Evolutionary conservation across 2,329 filamentous ascomycete genomes (phyloP), one percentile per base, ranked within the genome.

Genomic region (Cucurbitaria berberidis): DNA sequence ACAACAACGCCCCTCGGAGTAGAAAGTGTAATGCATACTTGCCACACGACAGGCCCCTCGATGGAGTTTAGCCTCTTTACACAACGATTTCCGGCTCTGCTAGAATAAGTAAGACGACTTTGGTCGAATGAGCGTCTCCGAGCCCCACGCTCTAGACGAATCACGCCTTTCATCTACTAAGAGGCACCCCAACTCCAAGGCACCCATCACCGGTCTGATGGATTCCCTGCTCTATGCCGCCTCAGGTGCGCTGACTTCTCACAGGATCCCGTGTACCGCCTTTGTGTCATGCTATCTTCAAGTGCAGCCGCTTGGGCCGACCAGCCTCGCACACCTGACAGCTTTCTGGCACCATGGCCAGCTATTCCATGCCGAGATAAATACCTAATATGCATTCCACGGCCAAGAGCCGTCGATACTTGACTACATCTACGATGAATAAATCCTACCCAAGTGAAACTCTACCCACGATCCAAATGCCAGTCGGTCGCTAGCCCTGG

Each of bases 31-130:
- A 22, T 56, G 48, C 40, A 46, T 47, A 21, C 46, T 57, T 53
- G 55, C 51, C 56, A 60, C 54, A 57, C 51, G 29, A 47, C 35
- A 48, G 39, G 40, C 40, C 44, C 34, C 44, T 45, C 46, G 40
- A 45, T 62, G 51, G 61, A 59, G 55, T 64, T 70, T 72, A 70
- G 69, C 62, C 63, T 56, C 54, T 62, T 61, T 57, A 47, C 56
- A 62, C 55, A 51, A 50, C 46, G 42, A 41, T 45, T 43, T 30
- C 35, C 46, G 52, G 45, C 44, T 39, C 35, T 45, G 50, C 62
- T 60, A 41, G 53, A 62, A 60, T 44, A 60, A 66, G 64, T 67
- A 57, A 62, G 59, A 67, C 64, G 60, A 61, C 45, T 30, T 49
- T 44, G 36, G 32, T 24, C 19, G 48, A 58, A 52, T 51, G 47